Evolutionary conservation across 139 green algal genomes (phyloP), one percentile per base, ranked within the genome.

Genomic region (Chlamydomonas sp.): DNA sequence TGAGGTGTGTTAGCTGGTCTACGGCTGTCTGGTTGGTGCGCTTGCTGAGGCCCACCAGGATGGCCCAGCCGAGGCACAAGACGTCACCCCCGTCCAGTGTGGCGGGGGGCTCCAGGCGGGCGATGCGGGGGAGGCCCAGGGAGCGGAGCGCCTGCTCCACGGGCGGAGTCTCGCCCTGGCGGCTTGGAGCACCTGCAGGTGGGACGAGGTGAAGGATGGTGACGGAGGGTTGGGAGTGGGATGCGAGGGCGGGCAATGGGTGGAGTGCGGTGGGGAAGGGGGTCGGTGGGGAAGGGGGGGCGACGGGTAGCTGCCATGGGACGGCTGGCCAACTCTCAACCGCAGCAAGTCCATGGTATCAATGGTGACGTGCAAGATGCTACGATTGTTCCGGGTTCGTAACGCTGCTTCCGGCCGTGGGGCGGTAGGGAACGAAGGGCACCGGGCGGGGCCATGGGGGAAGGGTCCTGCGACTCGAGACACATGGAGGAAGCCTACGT

Each of bases 41-140:
- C 16, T n/a, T 15, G 63, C 67, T 84, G n/a, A 80, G n/a, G 49
- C 85, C 89, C 1, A 88, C 80, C 62, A 88, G 88, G 31, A 90
- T 63, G 6, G 69, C 87, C 61, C 63, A 78, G 9, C 80, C 63
- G 9, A 75, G 77, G 6, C 86, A 73, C 14, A 81, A 69, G 49
- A 91, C 88, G 63, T 91, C 88, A 2, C 88, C 85, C 0, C 85
- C 85, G 62, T 89, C 85, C 63, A 89, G 77, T 5, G 77, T 85
- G 3, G 77, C 85, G 9, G 85, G 85, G 4, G 66, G 59, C 20
- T 59, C 6, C 16, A 89, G 67, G n/a, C 4, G 6, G 58, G 74
- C 49, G 17, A 84, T n/a, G 6, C 49, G 77, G 10, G 18, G 49
- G 58, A 84, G 67, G 58, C 63, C 79, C 62, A 78, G 67, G 7